Conservation (phyloP, 139 green algal species). For the Chlorella sorokiniana region DNA sequence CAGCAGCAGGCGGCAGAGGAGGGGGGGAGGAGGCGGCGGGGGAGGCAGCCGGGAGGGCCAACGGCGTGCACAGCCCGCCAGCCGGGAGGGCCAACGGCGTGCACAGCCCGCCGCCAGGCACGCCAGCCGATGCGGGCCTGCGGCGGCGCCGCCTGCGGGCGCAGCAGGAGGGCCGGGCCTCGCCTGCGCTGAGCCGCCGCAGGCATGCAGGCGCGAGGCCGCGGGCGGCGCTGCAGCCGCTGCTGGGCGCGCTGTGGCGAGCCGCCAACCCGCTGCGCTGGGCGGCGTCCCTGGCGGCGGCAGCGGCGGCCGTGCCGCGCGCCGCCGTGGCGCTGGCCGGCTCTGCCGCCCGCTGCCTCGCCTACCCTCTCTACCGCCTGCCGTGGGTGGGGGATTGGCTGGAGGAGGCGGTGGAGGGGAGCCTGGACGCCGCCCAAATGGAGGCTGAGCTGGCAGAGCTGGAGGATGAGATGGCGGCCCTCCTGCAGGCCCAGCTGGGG, state of each 20-base stretch:
- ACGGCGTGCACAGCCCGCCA: not conserved
- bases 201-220: not conserved
- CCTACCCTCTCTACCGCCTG: not conserved
- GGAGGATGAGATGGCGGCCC: not conserved
- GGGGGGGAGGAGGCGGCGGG: not conserved
- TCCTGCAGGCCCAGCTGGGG: too few relatives aligned
- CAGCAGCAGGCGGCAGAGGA: not conserved
- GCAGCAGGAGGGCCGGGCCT: not conserved
- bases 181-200: too few relatives aligned
- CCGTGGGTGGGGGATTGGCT: not conserved
- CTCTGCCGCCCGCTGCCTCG: not conserved
- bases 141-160: not conserved
- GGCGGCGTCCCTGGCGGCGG: not conserved
- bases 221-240: not conserved
- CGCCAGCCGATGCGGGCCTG: not conserved
- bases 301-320: not conserved
- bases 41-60: not conserved
- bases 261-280: conserved; percentile 1
- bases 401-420: not conserved
- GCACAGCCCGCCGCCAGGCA: not conserved
- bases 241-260: not conserved
- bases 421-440: not conserved
- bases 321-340: not conserved
- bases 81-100: not conserved
- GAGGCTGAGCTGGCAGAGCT: conserved; percentile 2